Percentiles rank a stretch among this genome's conserved stretches.
phyloP scores from a whole-genome alignment of 192 early-diverging fungal species.

The Backusella australiensis region DNA sequence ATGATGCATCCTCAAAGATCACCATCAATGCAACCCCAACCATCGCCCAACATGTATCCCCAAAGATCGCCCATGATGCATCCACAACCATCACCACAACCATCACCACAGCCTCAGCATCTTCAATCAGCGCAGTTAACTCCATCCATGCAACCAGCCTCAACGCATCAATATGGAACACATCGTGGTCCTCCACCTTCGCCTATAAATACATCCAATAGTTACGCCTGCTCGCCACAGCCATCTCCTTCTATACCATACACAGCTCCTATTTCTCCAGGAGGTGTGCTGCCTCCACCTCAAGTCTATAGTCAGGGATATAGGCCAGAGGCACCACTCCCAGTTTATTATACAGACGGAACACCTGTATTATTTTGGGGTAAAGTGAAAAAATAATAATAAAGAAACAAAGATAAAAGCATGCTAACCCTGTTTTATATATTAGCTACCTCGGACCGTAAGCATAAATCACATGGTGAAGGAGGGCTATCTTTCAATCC shows the following conservation, averaged over 20 bases:
- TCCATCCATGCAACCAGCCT: not conserved
- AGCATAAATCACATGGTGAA: not conserved
- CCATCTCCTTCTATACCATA: not conserved
- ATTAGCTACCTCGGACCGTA: not conserved
- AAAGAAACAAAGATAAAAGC: not conserved
- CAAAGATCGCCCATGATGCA: slow-evolving; percentile 7
- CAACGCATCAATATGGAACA: not conserved
- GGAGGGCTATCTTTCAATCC: not conserved
- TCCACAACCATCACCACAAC: not conserved
- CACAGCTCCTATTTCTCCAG: not conserved
- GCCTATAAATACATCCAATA: not conserved
- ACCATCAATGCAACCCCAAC: slow-evolving; percentile 1
- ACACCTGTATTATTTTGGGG: slow-evolving; percentile 7
- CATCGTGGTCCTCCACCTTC: not conserved
- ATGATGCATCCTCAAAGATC: slow-evolving; percentile 8
- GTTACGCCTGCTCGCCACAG: not conserved
- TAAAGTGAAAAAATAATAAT: not conserved
- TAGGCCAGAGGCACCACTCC: not conserved
- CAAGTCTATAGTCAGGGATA: not conserved
- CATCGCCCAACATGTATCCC: not conserved
- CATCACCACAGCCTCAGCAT: not conserved
- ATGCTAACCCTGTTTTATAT: not conserved
- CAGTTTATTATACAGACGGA: not conserved
- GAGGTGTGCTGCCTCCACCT: not conserved
- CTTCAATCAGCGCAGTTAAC: not conserved